These are phyloP conservation scores for Tothia fuscella DNA, from an alignment of 2,329 filamentous ascomycete species.

Conservation along the genomic window DNA sequence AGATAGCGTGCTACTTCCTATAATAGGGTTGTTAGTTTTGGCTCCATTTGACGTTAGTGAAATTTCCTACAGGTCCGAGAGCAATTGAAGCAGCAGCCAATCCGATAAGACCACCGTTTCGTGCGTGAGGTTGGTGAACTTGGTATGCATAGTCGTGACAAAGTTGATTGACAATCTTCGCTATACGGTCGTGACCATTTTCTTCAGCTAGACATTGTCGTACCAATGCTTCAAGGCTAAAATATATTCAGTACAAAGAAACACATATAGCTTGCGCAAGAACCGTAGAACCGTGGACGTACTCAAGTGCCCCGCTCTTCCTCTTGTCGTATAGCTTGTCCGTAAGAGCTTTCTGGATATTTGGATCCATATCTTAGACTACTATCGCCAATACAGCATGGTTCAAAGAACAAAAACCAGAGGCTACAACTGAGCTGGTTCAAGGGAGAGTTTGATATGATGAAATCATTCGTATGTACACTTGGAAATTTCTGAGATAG, in stretches of 20 bases:
- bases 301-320: slow-evolving; percentile 93
- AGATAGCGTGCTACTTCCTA: slow-evolving; percentile 88
- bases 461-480: no score
- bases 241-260: slow-evolving; percentile 1
- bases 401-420: no score
- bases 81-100: slow-evolving; percentile 93
- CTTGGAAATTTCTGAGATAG: no score
- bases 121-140: slow-evolving; percentile 88
- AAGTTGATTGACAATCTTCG: slow-evolving; percentile 84
- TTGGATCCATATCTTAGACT: slow-evolving; percentile 72
- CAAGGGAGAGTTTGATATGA: no score
- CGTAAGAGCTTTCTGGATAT: slow-evolving; percentile 81
- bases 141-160: slow-evolving; percentile 97
- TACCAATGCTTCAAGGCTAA: slow-evolving; percentile 79
- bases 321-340: slow-evolving; percentile 99
- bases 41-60: not conserved
- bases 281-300: no score
- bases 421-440: no score
- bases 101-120: slow-evolving; percentile 92
- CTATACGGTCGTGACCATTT: slow-evolving; percentile 70
- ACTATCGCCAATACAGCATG: no score
- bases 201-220: slow-evolving; percentile 66
- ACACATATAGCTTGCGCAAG: no score
- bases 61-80: slow-evolving; percentile 61
- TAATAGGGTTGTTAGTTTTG: slow-evolving; percentile 16